These are phyloP conservation scores for Fusarium scirpi DNA, from an alignment of 2,329 filamentous ascomycete species.

Conservation along the genomic window DNA sequence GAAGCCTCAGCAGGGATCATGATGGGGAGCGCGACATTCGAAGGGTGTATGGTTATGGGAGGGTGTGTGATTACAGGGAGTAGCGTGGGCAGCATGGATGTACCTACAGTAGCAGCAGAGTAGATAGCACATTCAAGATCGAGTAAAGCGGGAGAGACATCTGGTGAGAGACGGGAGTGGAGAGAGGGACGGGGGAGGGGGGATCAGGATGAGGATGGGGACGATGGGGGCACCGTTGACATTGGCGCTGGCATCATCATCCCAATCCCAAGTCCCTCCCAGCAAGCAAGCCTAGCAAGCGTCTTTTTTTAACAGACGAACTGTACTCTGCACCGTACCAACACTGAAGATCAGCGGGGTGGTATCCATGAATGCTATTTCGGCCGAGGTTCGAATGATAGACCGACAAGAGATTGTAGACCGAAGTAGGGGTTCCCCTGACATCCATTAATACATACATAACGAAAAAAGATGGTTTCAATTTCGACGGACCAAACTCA, in stretches of 20 bases:
- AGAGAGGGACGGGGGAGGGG: slow-evolving; percentile 26
- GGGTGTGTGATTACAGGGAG: slow-evolving; percentile 18
- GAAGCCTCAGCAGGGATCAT: slow-evolving; percentile 39
- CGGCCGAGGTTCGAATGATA: slow-evolving; percentile 41
- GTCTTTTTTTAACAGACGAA: slow-evolving; percentile 14
- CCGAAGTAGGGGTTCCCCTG: slow-evolving; percentile 31
- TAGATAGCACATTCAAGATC: slow-evolving; percentile 37
- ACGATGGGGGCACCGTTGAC: slow-evolving; percentile 42
- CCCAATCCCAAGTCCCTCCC: slow-evolving; percentile 22
- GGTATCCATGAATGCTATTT: slow-evolving; percentile 32
- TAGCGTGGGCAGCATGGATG: slow-evolving; percentile 10
- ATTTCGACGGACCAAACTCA: neutral
- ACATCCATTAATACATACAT: slow-evolving; percentile 1
- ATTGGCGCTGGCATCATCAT: slow-evolving; percentile 39
- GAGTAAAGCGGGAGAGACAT: slow-evolving; percentile 29
- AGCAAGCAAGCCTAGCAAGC: slow-evolving; percentile 24
- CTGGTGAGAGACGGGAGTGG: slow-evolving; percentile 37
- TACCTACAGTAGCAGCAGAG: slow-evolving; percentile 20
- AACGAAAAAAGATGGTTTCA: slow-evolving; percentile 4
- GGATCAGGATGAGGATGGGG: slow-evolving; percentile 13
- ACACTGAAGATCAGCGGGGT: slow-evolving; percentile 46
- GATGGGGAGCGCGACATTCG: slow-evolving; percentile 29
- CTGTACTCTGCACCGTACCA: slow-evolving; percentile 15
- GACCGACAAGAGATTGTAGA: slow-evolving; percentile 4
- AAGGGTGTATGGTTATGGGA: slow-evolving; percentile 11